Evolutionary conservation across 2,329 filamentous ascomycete species (phyloP).

Genomic region (Triangularia setosa): DNA sequence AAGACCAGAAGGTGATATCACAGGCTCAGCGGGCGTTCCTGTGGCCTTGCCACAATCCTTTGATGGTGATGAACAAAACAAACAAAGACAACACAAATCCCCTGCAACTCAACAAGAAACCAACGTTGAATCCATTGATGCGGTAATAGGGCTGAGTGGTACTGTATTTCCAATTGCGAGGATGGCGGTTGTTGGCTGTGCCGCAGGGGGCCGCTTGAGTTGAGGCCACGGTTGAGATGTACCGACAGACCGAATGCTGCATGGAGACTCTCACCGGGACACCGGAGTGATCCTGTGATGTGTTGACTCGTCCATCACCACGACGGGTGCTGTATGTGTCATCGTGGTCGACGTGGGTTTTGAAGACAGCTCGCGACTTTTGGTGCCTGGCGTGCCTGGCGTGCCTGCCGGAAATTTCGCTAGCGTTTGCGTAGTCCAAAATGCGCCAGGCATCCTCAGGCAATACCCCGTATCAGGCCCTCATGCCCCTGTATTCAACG

Average conservation of each 20-base stretch:
- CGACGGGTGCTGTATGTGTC: background rate
- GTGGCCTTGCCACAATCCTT: background rate
- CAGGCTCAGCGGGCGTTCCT: background rate
- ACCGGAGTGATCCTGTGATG: background rate
- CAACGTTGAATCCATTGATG: background rate
- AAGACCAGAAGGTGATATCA: background rate
- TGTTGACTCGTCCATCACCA: background rate
- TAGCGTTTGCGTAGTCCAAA: background rate
- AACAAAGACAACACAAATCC: background rate
- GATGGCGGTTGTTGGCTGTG: background rate
- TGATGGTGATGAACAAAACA: background rate
- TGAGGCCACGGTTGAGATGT: background rate
- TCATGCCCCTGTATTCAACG: background rate
- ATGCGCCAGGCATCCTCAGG: background rate
- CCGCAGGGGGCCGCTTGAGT: background rate
- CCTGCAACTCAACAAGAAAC: background rate
- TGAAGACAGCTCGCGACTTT: background rate
- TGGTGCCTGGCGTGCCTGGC: conserved; percentile 1
- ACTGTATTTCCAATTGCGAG: background rate
- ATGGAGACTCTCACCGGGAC: background rate
- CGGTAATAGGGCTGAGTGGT: background rate
- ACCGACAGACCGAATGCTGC: background rate
- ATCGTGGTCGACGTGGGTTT: background rate
- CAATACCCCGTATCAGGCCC: background rate
- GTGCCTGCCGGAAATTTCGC: background rate